Base-by-base conservation (phyloP, 495 filamentous ascomycete species). In the Rostrohypoxylon terebratum region DNA sequence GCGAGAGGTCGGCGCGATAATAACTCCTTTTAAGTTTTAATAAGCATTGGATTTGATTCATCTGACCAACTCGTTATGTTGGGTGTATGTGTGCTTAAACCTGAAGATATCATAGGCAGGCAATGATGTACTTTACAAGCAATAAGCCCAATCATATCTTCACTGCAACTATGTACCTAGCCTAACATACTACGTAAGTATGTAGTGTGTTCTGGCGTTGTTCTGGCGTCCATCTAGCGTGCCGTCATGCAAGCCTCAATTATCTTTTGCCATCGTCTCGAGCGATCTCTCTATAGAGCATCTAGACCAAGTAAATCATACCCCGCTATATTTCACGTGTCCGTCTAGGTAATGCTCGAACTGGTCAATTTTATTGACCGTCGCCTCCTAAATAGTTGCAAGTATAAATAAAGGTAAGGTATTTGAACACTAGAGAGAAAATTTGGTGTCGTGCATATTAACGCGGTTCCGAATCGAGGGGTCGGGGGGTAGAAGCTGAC, bases 211-310 rank as follows among this genome's bases (percentile, higher is more conserved):
- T 71, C 72, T 69, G 71, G 65, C 31, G 71, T 20, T 59, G 61
- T 73, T 73, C 71, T 75, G 72, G 72, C 72, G 72, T 62, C 44
- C 40, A 55, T 75, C 68, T 75, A 75, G 63, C 68, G 68, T 58
- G 63, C 67, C 60, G 62, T 68, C 44, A 70, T 71, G 72, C 72
- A 74, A 74, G 72, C 72, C 72, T 68, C 72, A 64, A 59, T 38
- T 61, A 47, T 33, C 20, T 44, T 63, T 68, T 44, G 28, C 51
- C 59, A 63, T 54, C 63, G 57, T 71, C 53, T 50, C 50, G 63
- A 63, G 57, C 51, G 67, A 67, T 66, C 63, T 11, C 55, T 63
- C 18, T 38, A 59, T 20, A n/a, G n/a, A 59, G 50, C 28, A 51
- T 33, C 23, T 58, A 61, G 50, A 33, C n/a, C 28, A 64, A 65